Conservation (phyloP, 805 yeast species). For the Ogataea kodamae region DNA sequence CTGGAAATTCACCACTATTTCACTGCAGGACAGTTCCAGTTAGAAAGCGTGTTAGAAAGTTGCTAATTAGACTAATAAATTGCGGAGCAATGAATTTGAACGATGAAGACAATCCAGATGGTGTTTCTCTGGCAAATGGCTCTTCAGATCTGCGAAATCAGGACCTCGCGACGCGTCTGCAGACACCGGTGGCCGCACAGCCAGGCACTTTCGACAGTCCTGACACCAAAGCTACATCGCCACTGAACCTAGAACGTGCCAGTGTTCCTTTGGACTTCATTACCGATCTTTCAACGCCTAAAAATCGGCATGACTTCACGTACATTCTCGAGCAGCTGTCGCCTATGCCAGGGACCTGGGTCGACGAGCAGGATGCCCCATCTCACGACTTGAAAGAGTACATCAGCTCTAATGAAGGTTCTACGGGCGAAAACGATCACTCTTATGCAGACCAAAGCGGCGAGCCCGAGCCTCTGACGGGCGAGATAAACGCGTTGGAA, state of each 20-base stretch:
- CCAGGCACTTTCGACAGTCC: slow-evolving; percentile 18
- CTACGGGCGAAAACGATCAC: slow-evolving; percentile 18
- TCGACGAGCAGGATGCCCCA: slow-evolving; percentile 11
- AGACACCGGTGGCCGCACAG: slow-evolving; percentile 14
- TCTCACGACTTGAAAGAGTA: slow-evolving; percentile 12
- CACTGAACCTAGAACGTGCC: slow-evolving; percentile 16
- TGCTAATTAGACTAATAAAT: too few relatives aligned
- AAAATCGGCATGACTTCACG: slow-evolving; percentile 24
- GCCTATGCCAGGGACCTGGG: slow-evolving; percentile 32
- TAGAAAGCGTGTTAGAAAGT: too few relatives aligned
- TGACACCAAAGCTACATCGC: slow-evolving; percentile 26
- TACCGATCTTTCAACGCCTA: slow-evolving; percentile 10
- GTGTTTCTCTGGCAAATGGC: too few relatives aligned
- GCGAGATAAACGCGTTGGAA: slow-evolving; percentile 15
- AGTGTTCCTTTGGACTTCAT: not conserved
- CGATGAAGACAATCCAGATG: too few relatives aligned
- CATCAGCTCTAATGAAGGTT: slow-evolving; percentile 17
- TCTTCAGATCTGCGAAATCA: too few relatives aligned
- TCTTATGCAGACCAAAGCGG: not conserved
- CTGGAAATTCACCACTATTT: too few relatives aligned
- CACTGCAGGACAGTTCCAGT: too few relatives aligned
- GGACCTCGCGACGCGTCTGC: slow-evolving; percentile 6
- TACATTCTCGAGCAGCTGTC: slow-evolving; percentile 26
- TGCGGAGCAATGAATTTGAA: too few relatives aligned
- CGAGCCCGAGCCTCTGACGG: slow-evolving; percentile 4